A percentile compares a stretch with the other conserved stretches of the same genome.
Evolutionary conservation across 371 early-diverging fungal genomes (phyloP).

Genomic region (Dichotomocladium elegans): DNA sequence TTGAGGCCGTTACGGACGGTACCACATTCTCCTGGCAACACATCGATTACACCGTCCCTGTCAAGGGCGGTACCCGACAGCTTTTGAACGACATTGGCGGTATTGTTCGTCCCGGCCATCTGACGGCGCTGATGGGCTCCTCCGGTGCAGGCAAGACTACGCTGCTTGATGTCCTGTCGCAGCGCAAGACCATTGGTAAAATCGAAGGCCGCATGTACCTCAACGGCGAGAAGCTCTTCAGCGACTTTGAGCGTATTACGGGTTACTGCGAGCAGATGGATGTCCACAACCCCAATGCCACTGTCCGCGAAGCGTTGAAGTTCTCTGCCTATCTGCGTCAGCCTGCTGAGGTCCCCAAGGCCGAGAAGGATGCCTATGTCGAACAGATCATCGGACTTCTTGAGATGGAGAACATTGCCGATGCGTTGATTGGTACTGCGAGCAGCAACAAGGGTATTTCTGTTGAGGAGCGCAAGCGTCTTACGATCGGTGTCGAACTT

Average conservation of each 20-base stretch:
- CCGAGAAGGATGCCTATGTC: conserved; percentile 65
- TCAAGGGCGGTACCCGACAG: conserved; percentile 51
- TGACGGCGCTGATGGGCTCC: conserved; percentile 84
- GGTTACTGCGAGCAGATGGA: conserved; percentile 86
- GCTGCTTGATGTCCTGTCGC: conserved; percentile 77
- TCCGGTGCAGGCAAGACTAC: conserved; percentile 92
- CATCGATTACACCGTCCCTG: conserved; percentile 55
- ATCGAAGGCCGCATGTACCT: conserved; percentile 71
- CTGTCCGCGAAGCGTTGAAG: conserved; percentile 68
- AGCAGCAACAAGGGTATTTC: conserved; percentile 61
- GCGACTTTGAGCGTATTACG: conserved; percentile 68
- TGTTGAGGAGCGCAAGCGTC: conserved; percentile 63
- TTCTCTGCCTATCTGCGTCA: conserved; percentile 74
- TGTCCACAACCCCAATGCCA: conserved; percentile 63
- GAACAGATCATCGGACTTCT: conserved; percentile 66
- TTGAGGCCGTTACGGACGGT: conserved; percentile 39
- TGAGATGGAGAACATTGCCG: conserved; percentile 60
- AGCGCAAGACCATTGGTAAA: conserved; percentile 76
- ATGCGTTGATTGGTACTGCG: conserved; percentile 58
- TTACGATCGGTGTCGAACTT: conserved; percentile 69
- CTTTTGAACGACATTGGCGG: conserved; percentile 52
- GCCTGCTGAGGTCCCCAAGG: conserved; percentile 53
- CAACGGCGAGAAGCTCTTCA: conserved; percentile 51
- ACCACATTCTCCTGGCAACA: conserved; percentile 59
- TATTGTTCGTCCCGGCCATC: conserved; percentile 55